Conservation (phyloP, 2,329 filamentous ascomycete genomes). For the Venturia pyrina region DNA sequence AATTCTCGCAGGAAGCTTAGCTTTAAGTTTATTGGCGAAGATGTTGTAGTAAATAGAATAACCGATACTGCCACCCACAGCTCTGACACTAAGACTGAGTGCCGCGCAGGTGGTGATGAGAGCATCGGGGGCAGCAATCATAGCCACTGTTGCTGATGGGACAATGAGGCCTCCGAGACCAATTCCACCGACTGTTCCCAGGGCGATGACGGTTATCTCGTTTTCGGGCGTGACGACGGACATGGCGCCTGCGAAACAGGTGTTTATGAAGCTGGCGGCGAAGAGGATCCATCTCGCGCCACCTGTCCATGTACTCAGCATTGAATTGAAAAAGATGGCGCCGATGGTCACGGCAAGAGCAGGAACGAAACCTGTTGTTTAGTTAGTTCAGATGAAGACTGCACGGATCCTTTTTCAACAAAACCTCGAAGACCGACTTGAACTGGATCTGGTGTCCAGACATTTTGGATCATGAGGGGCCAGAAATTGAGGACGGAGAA, state of each 20-base stretch:
- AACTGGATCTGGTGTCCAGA: slow-evolving; percentile 22
- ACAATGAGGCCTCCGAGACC: slow-evolving; percentile 29
- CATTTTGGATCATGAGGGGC: slow-evolving; percentile 21
- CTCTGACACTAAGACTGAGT: slow-evolving; percentile 11
- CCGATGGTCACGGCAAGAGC: slow-evolving; percentile 22
- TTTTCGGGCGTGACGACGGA: slow-evolving; percentile 24
- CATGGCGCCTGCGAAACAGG: slow-evolving; percentile 22
- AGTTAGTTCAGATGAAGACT: too few species aligned
- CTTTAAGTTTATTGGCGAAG: slow-evolving; percentile 12
- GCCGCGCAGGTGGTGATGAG: slow-evolving; percentile 23
- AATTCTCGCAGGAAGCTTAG: slow-evolving; percentile 8
- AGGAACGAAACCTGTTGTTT: too few species aligned
- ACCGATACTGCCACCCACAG: slow-evolving; percentile 13
- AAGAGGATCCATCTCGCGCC: slow-evolving; percentile 22
- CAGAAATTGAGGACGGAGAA: slow-evolving; percentile 24
- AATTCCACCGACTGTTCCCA: slow-evolving; percentile 26
- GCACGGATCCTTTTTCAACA: too few species aligned
- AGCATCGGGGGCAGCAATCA: slow-evolving; percentile 19
- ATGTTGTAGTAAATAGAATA: slow-evolving; percentile 15
- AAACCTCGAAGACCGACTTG: slow-evolving; percentile 24
- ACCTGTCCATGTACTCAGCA: slow-evolving; percentile 19
- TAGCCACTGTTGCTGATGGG: slow-evolving; percentile 24
- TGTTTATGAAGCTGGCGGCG: slow-evolving; percentile 23
- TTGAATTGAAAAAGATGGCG: slow-evolving; percentile 22
- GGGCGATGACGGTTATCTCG: slow-evolving; percentile 19